Evolutionary conservation across 2,329 filamentous ascomycete species (phyloP).

Genomic region (Talaromyces sp.): DNA sequence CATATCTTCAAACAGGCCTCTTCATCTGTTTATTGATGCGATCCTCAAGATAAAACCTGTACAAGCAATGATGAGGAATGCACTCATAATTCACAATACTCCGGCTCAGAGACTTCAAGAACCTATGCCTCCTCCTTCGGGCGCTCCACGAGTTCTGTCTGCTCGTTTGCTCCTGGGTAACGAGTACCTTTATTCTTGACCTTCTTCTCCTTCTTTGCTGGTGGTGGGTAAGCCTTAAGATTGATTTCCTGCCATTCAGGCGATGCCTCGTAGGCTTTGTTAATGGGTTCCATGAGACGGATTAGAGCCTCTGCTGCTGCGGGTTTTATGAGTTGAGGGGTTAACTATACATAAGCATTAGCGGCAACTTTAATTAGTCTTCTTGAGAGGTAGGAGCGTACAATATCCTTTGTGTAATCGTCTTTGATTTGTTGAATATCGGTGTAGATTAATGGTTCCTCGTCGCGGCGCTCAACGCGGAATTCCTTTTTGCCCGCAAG

Average conservation of each 20-base stretch:
- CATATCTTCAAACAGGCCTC: background rate
- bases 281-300: slow-evolving; percentile 73
- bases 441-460: slow-evolving; percentile 74
- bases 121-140: background rate
- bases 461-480: slow-evolving; percentile 61
- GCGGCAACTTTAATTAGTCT: no score
- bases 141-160: background rate
- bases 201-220: slow-evolving; percentile 71
- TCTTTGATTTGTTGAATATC: slow-evolving; percentile 69
- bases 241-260: slow-evolving; percentile 77
- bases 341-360: slow-evolving; percentile 52
- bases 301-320: slow-evolving; percentile 72
- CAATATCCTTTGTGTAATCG: slow-evolving; percentile 76
- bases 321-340: slow-evolving; percentile 81
- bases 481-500: slow-evolving; percentile 58
- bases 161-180: slow-evolving; percentile 45
- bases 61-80: background rate
- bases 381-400: slow-evolving; percentile 41
- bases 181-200: slow-evolving; percentile 70
- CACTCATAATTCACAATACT: background rate
- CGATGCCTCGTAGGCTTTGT: slow-evolving; percentile 65
- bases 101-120: background rate
- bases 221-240: slow-evolving; percentile 74
- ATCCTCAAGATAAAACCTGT: background rate
- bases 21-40: background rate